phyloP scores from a whole-genome alignment of 192 early-diverging fungal genomes.

The Backusella morwellensis region DNA sequence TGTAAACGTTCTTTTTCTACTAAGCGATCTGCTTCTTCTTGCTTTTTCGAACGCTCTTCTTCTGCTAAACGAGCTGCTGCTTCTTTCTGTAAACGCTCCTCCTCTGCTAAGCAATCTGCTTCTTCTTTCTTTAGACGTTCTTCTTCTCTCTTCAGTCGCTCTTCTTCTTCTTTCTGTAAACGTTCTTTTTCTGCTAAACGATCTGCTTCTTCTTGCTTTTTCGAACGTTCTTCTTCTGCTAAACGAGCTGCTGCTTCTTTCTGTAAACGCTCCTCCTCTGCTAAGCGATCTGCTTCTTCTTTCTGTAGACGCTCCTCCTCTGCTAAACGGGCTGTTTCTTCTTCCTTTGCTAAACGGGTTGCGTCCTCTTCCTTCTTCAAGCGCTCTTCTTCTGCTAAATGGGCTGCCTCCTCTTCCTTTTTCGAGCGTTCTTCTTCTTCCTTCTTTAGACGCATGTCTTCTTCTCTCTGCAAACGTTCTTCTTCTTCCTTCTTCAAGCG shows the following conservation, averaged over 20 bases:
- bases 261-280: background rate
- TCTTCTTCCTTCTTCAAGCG: background rate
- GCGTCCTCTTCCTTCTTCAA: background rate
- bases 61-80: background rate
- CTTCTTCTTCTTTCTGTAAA: background rate
- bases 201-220: background rate
- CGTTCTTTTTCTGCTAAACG: background rate
- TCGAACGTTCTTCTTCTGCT: too few relatives aligned
- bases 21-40: background rate
- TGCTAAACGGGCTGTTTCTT: background rate
- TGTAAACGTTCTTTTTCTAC: background rate
- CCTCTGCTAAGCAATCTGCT: background rate
- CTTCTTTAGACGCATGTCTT: background rate
- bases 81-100: background rate
- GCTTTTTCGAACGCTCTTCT: background rate
- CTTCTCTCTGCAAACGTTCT: background rate
- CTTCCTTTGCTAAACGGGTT: background rate
- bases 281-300: background rate
- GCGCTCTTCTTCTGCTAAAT: background rate
- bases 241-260: background rate
- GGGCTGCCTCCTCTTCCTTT: background rate
- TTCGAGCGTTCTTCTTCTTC: background rate
- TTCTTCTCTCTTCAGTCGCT: background rate
- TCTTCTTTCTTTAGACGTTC: background rate
- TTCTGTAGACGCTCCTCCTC: background rate